Base-by-base conservation (phyloP, 345 rosid species). In the Eutrema yunnanense region DNA sequence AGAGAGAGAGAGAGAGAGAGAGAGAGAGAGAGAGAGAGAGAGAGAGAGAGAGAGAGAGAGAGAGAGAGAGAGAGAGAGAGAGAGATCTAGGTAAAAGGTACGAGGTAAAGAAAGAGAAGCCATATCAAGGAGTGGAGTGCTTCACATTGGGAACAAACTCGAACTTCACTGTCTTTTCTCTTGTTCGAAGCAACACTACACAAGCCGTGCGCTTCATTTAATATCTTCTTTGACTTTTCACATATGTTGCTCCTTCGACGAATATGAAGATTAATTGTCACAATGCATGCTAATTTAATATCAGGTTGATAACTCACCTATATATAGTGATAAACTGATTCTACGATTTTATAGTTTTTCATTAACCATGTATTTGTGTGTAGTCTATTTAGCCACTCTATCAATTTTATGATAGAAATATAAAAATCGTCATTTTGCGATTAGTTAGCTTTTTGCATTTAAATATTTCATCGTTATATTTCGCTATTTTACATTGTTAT, bases 101-200 rank as follows among this genome's bases (percentile, higher is more conserved):
- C 79, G 59, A 75, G 79, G 74, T 69, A 69, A 75, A 62, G 37
- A 69, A 69, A 62, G 70, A 46, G 71, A 69, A 55, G 74, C 74
- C 74, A 62, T 75, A 62, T 8, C 71, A 76, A 62, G 79, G 74
- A 76, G 40, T 76, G 79, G 79, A 69, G 65, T 30, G 70, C 38
- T 76, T 56, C 47, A 22, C 79, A 76, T 69, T 56, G 79, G 79
- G 75, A 76, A 75, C 79, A 69, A 62, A 69, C 58, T 69, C 65
- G n/a, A 75, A 62, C 43, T 63, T 69, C 79, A 55, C 14, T 76
- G 65, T 69, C 74, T 69, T 53, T 68, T 37, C 69, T 76, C 66
- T 56, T 55, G 47, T 69, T 69, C 54, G 75, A 69, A 53, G 71
- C 61, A 76, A 69, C 71, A 48, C 51, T 47, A 63, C 71, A 46